Base-by-base conservation (phyloP, 2,329 filamentous ascomycete genomes). In the Cercospora sp. region DNA sequence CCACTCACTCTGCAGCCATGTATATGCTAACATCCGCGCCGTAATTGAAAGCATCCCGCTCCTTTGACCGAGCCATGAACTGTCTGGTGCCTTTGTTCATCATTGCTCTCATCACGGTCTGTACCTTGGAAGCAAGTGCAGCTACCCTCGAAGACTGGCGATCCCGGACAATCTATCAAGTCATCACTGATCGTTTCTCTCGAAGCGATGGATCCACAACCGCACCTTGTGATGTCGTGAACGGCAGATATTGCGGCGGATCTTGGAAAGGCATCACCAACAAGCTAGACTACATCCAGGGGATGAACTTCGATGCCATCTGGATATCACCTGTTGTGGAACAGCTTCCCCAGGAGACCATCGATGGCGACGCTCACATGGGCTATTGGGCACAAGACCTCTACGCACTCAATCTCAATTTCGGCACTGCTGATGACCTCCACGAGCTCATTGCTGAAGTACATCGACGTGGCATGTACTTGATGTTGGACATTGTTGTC, bases 401-500 rank as follows among this genome's bases (percentile, higher is more conserved):
- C 23, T 84, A 85, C 71, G 72, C 78, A 13, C 76, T 91, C 65
- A 90, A 91, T 73, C 69, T 81, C 2, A 81, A 87, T 67, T 88
- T 87, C 69, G 89, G 89, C 31, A 86, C 85, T 0, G 81, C 82
- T 4, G 80, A 85, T 13, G 89, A 91, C 71, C 80, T 91, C 65
- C 83, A 84, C 70, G 82, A 81, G 4, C 81, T 91, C 6, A 82
- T 87, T 1, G 77, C 79, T 23, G 86, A 84, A 2, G 77, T 88
- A 1, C 87, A 90, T 72, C 75, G 78, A 18, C 81, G 86, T 3
- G 82, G 78, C 16, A 89, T 88, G 86, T 83, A 83, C 71, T 78
- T 89, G 42, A 89, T 89, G 87, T 80, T 89, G 2, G 87, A 89
- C 68, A 79, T 88, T 1, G 86, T 88, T 2, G 81, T 83, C 7